Base-by-base conservation (phyloP, 331 rosid species). In the Arachis monticola region DNA sequence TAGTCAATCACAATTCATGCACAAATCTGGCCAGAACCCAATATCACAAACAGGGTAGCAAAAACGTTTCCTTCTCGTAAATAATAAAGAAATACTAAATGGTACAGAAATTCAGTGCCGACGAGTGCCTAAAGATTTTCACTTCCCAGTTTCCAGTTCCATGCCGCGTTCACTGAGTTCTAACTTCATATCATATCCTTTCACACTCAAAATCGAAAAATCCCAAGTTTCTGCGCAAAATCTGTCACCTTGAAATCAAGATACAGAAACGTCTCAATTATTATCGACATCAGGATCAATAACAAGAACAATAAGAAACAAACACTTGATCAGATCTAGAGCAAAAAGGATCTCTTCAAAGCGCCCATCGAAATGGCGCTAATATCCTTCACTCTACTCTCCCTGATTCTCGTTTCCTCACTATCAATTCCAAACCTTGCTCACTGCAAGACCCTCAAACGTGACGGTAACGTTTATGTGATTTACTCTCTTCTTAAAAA, bases 391-490 rank as follows among this genome's bases (percentile, higher is more conserved):
- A n/a, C 76, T 10, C 79, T 88, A n/a, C 78, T 83, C 42, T 78
- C 74, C 76, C 50, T 89, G 27, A 27, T 71, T 74, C 59, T 91
- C 69, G 7, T 81, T 80, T 76, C 17, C 35, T 64, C 85, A 32
- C 60, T 81, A 0, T 83, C 84, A 60, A 78, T 87, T 60, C 68
- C 75, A 78, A 41, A 67, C 48, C 81, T 83, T 78, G 85, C 75
- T 2, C 76, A 76, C 82, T 86, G 85, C 86, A 93, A 91, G 84
- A 93, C 98, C 83, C 96, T 93, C 55, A 93, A 93, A 72, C 98
- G 98, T 41, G 98, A 93, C 61, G 97, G 98, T 93, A 80, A 35
- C 47, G 1, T 8, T 10, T 11, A 3, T 52, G 27, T 22, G 27
- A 22, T 22, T 22, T 22, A 22, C 27, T 22, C 27, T 22, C 27